These are phyloP conservation scores for Microdochium trichocladiopsis DNA, from an alignment of 2,329 filamentous ascomycete species.

Conservation along the genomic window DNA sequence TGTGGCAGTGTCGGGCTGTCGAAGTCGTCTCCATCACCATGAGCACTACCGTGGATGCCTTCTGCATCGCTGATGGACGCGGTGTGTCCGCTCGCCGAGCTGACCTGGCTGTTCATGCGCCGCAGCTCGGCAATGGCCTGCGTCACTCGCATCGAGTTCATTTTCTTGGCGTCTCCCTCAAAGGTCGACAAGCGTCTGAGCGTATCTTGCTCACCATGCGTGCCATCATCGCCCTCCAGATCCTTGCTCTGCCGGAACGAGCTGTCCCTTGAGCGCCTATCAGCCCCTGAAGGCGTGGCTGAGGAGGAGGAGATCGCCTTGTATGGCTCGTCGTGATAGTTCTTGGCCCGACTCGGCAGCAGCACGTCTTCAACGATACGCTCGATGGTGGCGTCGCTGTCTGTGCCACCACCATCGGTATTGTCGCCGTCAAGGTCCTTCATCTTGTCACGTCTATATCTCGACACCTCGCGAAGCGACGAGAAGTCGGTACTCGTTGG, in stretches of 20 bases:
- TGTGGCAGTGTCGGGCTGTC: constrained; percentile 31
- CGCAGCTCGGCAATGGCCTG: constrained; percentile 43
- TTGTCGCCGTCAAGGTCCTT: neutral
- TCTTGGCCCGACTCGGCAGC: neutral
- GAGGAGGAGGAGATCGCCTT: neutral
- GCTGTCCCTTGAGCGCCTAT: neutral
- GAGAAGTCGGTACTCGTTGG: neutral
- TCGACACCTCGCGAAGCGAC: neutral
- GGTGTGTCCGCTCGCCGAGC: constrained; percentile 27
- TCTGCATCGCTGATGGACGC: constrained; percentile 6
- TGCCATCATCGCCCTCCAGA: neutral
- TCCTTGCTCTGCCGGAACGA: neutral
- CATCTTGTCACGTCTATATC: constrained; percentile 1
- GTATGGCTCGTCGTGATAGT: neutral
- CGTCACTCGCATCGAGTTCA: constrained; percentile 19
- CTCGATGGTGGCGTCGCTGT: neutral
- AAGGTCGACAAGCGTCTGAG: neutral
- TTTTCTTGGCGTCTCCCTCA: neutral
- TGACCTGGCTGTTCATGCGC: constrained; percentile 49
- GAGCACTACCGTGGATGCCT: constrained; percentile 3
- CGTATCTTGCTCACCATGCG: neutral
- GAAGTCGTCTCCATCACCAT: constrained; percentile 10
- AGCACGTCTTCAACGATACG: neutral
- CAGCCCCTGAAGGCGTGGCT: too few species aligned
- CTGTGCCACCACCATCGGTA: neutral